Conservation (phyloP, 139 green algal genomes). For the Chlamydomonas schloesseri region DNA sequence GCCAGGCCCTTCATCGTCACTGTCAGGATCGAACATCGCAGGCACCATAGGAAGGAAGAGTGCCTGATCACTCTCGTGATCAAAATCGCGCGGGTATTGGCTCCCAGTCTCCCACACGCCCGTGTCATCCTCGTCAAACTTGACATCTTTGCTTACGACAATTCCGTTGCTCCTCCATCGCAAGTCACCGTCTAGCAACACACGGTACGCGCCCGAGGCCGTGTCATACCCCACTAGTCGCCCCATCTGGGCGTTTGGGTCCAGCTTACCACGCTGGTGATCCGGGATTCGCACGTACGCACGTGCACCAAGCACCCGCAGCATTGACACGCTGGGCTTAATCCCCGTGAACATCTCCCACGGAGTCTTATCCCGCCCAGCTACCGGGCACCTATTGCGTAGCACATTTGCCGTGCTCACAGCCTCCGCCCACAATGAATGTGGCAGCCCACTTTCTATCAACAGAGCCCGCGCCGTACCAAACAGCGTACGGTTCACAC, state of each 20-base stretch:
- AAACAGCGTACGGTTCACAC: constrained; percentile 46
- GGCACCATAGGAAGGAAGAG: background rate
- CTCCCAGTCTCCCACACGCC: no score
- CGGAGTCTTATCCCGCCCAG: background rate
- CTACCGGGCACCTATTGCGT: background rate
- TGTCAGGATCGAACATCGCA: background rate
- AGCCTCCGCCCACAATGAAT: background rate
- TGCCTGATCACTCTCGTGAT: background rate
- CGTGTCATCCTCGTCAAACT: no score
- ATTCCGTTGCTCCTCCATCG: background rate
- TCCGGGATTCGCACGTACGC: background rate
- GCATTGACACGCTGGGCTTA: background rate
- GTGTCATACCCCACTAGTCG: constrained; percentile 2
- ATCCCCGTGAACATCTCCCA: background rate
- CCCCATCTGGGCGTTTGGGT: background rate
- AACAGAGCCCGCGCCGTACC: constrained; percentile 26
- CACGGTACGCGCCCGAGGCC: background rate
- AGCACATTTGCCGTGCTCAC: background rate
- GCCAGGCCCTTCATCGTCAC: background rate
- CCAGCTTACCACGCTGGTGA: background rate
- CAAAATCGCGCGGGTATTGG: no score
- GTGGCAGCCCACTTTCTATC: background rate
- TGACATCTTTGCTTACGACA: background rate
- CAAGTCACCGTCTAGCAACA: background rate
- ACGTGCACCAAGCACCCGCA: background rate